These are phyloP conservation scores for Leishmania arabica DNA, from an alignment of 208 protist genomes.

Conservation along the genomic window DNA sequence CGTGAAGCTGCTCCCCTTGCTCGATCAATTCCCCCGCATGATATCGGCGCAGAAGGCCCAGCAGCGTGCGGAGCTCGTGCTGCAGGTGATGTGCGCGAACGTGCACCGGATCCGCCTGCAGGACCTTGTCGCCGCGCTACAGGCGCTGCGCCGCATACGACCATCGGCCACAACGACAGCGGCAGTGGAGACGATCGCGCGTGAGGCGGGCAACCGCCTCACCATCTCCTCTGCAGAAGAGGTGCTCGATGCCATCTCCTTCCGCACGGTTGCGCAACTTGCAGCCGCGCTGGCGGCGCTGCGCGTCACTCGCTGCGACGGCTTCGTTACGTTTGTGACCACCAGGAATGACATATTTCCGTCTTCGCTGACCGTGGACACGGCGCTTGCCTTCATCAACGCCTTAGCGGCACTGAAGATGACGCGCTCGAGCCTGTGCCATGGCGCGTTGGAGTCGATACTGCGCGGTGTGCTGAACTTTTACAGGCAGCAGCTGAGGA, in stretches of 20 bases:
- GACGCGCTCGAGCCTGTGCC: constrained; percentile 22
- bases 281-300: constrained; percentile 55
- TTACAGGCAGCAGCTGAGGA: constrained; percentile 16
- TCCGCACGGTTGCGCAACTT: constrained; percentile 47
- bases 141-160: constrained; percentile 48
- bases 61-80: constrained; percentile 20
- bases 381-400: constrained; percentile 49
- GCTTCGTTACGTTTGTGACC: constrained; percentile 52
- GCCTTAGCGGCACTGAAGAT: constrained; percentile 34
- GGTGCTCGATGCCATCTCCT: constrained; percentile 24
- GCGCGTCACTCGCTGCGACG: constrained; percentile 55
- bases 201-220: constrained; percentile 33
- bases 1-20: constrained; percentile 50
- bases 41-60: constrained; percentile 1
- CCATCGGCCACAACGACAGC: constrained; percentile 29
- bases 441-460: constrained; percentile 18
- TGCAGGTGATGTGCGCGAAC: constrained; percentile 16
- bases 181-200: constrained; percentile 29
- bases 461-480: constrained; percentile 16
- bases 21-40: constrained; percentile 30
- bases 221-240: neutral
- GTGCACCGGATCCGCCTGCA: constrained; percentile 17
- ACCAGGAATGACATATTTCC: constrained; percentile 19
- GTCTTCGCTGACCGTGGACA: constrained; percentile 31
- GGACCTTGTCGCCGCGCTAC: constrained; percentile 53